Evolutionary conservation across 192 early-diverging fungal genomes (phyloP).

Genomic region (Rhizophagus sp.): DNA sequence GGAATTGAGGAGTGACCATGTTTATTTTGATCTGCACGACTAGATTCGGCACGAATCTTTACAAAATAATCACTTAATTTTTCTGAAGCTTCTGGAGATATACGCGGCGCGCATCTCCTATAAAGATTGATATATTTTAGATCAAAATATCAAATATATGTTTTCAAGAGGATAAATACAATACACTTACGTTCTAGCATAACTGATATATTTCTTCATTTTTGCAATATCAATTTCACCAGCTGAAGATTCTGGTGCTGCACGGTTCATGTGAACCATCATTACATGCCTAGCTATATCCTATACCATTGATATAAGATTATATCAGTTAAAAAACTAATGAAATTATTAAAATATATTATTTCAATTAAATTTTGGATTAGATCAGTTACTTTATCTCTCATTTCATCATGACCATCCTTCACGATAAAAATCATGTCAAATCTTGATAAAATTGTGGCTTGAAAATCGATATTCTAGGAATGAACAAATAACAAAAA

Average conservation of each 20-base stretch:
- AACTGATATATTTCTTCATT: constrained; percentile 95
- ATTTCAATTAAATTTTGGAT: background rate
- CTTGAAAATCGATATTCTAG: constrained; percentile 98
- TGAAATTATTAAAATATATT: background rate
- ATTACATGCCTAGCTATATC: constrained; percentile 96
- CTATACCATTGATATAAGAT: constrained; percentile 39
- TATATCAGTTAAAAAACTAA: background rate
- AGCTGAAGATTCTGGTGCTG: constrained; percentile 60
- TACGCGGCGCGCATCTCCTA: constrained; percentile 92
- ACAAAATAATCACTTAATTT: constrained; percentile 96
- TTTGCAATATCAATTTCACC: constrained; percentile 91
- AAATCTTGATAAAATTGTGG: constrained; percentile 98
- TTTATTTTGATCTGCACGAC: constrained; percentile 71
- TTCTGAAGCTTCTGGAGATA: constrained; percentile 85
- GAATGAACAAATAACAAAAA: constrained; percentile 23
- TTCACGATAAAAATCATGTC: constrained; percentile 99
- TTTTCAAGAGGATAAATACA: background rate
- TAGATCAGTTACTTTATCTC: constrained; percentile 66
- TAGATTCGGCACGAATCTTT: constrained; percentile 82
- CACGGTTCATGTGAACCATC: constrained; percentile 86
- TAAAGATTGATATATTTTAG: background rate
- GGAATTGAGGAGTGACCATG: constrained; percentile 84
- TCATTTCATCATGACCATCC: constrained; percentile 93
- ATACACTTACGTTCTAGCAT: constrained; percentile 76
- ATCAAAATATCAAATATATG: background rate